These are phyloP conservation scores for Starmerella riodocensis DNA, from an alignment of 805 yeast genomes.

Conservation along the genomic window DNA sequence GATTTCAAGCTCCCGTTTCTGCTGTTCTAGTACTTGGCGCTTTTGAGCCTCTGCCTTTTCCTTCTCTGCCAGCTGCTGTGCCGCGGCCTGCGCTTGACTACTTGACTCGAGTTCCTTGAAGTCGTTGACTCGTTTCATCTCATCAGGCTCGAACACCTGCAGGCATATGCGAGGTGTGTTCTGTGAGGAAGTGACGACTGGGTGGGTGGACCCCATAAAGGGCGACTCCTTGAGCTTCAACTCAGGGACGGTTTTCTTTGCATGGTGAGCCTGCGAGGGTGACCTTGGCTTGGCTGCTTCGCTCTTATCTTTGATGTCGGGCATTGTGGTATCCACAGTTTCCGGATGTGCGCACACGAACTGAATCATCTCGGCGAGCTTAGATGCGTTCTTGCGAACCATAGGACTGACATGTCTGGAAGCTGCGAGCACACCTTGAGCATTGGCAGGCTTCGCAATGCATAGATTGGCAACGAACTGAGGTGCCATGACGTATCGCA, in stretches of 20 bases:
- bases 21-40: neutral
- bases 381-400: conserved; percentile 46
- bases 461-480: conserved; percentile 55
- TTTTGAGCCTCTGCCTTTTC: neutral
- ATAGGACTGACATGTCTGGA: conserved; percentile 34
- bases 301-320: conserved; percentile 4
- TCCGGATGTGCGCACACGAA: conserved; percentile 8
- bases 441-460: conserved; percentile 43
- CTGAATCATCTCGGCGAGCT: conserved; percentile 45
- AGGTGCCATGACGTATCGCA: conserved; percentile 71
- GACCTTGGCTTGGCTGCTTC: neutral
- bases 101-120: conserved; percentile 1
- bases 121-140: conserved; percentile 3
- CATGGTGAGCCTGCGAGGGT: neutral
- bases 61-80: neutral
- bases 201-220: conserved; percentile 4
- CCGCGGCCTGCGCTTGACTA: neutral
- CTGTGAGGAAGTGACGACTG: neutral
- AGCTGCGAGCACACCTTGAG: conserved; percentile 34
- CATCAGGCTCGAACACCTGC: conserved; percentile 4
- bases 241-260: neutral
- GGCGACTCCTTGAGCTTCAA: conserved; percentile 6
- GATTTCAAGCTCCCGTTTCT: neutral
- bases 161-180: neutral
- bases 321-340: conserved; percentile 11